Percentiles rank a stretch among this genome's conserved stretches.
These are phyloP conservation scores for Penicillium brasilianum DNA, from an alignment of 2,329 filamentous ascomycete species.

Conservation along the genomic window DNA sequence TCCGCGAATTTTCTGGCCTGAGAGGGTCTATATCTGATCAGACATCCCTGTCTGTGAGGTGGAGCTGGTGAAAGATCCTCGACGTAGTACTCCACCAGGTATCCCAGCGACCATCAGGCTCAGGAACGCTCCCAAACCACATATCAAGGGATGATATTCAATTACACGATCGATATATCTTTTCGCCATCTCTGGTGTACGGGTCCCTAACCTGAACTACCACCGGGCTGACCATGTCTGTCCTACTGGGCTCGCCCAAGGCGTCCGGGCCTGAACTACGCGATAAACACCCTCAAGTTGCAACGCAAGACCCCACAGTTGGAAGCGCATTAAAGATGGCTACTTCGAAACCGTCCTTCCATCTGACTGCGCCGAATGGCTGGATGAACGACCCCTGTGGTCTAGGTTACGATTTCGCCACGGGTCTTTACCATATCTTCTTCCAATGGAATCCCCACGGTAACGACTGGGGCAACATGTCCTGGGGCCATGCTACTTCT, in stretches of 20 bases:
- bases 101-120: slow-evolving; percentile 4
- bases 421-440: slow-evolving; percentile 47
- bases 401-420: slow-evolving; percentile 46
- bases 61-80: not conserved
- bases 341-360: slow-evolving; percentile 37
- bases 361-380: slow-evolving; percentile 43
- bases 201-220: not conserved
- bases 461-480: slow-evolving; percentile 50
- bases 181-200: not conserved
- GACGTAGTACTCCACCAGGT: not conserved
- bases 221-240: not conserved
- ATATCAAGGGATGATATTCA: not conserved
- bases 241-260: slow-evolving; percentile 13
- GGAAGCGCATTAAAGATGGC: slow-evolving; percentile 16
- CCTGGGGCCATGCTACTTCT: slow-evolving; percentile 49
- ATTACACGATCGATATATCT: not conserved
- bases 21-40: not conserved
- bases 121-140: not conserved
- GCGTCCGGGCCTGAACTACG: not conserved
- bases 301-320: slow-evolving; percentile 15
- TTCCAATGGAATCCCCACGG: slow-evolving; percentile 53
- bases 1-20: not conserved
- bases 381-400: slow-evolving; percentile 55
- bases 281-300: slow-evolving; percentile 3
- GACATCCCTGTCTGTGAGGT: not conserved